A percentile compares a stretch with the other conserved stretches of the same genome.
Conservation (phyloP, 805 yeast genomes). For the Dipodascus geniculatus region DNA sequence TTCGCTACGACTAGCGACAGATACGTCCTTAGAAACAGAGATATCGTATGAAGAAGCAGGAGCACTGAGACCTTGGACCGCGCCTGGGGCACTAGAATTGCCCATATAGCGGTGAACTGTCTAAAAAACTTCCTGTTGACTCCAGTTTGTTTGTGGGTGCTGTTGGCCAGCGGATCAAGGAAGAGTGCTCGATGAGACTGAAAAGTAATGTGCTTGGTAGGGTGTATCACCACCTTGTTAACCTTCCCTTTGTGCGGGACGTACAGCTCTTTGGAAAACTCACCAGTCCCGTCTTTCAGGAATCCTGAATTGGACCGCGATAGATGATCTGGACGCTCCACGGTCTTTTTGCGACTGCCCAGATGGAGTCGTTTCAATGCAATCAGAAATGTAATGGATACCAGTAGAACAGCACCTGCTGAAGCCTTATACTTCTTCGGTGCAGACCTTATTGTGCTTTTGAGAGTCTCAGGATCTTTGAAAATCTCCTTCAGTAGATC, state of each 20-base stretch:
- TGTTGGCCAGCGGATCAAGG: conserved; percentile 9
- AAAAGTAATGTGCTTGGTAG: conserved; percentile 19
- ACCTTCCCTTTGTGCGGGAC: neutral
- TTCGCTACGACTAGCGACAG: conserved; percentile 75
- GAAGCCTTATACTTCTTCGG: neutral
- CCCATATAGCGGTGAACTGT: conserved; percentile 67
- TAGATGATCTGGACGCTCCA: neutral
- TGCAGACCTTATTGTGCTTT: neutral
- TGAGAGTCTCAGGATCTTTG: neutral
- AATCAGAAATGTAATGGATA: neutral
- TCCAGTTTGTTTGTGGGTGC: conserved; percentile 13
- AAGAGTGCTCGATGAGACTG: conserved; percentile 23
- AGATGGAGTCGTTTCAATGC: neutral
- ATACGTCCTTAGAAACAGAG: conserved; percentile 76
- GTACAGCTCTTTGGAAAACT: neutral
- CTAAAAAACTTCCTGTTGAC: conserved; percentile 54
- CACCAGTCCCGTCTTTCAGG: neutral
- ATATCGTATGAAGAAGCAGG: conserved; percentile 57
- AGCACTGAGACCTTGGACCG: conserved; percentile 55
- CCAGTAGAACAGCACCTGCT: neutral
- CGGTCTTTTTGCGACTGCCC: neutral
- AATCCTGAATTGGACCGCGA: neutral
- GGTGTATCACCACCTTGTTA: conserved; percentile 12
- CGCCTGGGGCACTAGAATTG: conserved; percentile 67
- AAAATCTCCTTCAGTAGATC: neutral